Percentiles rank a stretch among this genome's conserved stretches.
Conservation (phyloP, 805 yeast species). For the Clavispora vitiphila region DNA sequence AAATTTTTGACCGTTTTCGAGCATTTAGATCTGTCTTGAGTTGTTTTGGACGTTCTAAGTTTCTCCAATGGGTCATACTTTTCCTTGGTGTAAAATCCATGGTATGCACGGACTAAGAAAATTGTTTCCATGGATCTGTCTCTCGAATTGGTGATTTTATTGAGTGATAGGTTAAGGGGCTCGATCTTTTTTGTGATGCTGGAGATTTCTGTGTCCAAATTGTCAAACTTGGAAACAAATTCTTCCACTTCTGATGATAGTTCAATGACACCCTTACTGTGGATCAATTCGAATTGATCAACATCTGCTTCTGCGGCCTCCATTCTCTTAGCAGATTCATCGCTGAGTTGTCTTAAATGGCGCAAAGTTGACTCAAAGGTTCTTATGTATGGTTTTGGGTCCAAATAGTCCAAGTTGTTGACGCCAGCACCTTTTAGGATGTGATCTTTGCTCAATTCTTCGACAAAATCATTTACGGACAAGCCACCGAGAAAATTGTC, state of each 20-base stretch:
- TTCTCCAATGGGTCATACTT: slow-evolving; percentile 52
- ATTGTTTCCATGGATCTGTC: slow-evolving; percentile 70
- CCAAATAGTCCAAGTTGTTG: slow-evolving; percentile 53
- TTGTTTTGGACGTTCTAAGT: slow-evolving; percentile 44
- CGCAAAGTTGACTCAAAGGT: slow-evolving; percentile 83
- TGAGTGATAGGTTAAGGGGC: slow-evolving; percentile 66
- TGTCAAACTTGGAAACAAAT: slow-evolving; percentile 44
- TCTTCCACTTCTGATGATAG: slow-evolving; percentile 45
- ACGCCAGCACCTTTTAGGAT: slow-evolving; percentile 46
- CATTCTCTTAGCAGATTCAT: slow-evolving; percentile 50
- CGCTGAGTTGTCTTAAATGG: slow-evolving; percentile 59
- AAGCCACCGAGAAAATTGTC: slow-evolving; percentile 65
- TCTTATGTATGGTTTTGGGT: slow-evolving; percentile 92
- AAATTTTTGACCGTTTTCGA: slow-evolving; percentile 68
- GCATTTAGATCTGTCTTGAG: slow-evolving; percentile 55
- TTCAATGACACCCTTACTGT: slow-evolving; percentile 60
- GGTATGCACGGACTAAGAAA: slow-evolving; percentile 69
- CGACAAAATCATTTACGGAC: slow-evolving; percentile 75
- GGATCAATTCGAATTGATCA: slow-evolving; percentile 56
- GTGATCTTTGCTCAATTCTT: slow-evolving; percentile 69
- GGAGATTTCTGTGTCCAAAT: slow-evolving; percentile 49
- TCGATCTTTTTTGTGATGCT: slow-evolving; percentile 55
- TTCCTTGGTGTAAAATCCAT: slow-evolving; percentile 62
- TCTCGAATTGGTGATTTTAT: slow-evolving; percentile 63
- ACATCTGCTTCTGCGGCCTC: slow-evolving; percentile 52